Conservation (phyloP, 768 basidiomycete genomes). For the Rubroboletus satanas region DNA sequence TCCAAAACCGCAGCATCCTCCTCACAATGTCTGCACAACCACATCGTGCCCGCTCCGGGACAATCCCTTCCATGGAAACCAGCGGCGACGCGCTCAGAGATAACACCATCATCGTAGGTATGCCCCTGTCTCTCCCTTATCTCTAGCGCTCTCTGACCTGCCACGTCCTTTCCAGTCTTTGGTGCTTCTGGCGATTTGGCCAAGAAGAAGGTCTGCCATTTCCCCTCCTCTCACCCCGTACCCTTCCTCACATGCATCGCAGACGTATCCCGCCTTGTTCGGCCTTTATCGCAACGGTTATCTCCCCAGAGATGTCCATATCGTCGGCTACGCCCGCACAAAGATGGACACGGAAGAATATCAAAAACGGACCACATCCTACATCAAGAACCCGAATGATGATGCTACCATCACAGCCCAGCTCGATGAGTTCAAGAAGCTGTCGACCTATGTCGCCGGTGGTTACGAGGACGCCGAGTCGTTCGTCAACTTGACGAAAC, state of each 20-base stretch:
- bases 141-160: constrained; percentile 9
- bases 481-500: constrained; percentile 72
- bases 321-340: constrained; percentile 95
- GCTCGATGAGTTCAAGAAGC: constrained; percentile 79
- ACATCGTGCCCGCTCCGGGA: constrained; percentile 64
- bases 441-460: constrained; percentile 81
- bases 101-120: constrained; percentile 87
- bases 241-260: constrained; percentile 39
- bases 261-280: constrained; percentile 97
- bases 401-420: constrained; percentile 53
- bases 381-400: constrained; percentile 77
- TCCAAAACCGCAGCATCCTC: neutral
- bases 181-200: constrained; percentile 97
- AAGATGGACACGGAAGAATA: constrained; percentile 89
- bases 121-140: constrained; percentile 28
- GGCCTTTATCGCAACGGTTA: constrained; percentile 76
- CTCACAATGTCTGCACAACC: constrained; percentile 31
- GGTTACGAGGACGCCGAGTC: constrained; percentile 82
- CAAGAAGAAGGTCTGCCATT: constrained; percentile 84
- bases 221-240: neutral
- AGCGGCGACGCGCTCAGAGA: constrained; percentile 69
- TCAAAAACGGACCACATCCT: constrained; percentile 75
- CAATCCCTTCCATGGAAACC: constrained; percentile 88
- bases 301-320: constrained; percentile 80
- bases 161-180: constrained; percentile 52